Evolutionary conservation across 2,329 filamentous ascomycete genomes (phyloP).

Genomic region (Didymella lethalis): DNA sequence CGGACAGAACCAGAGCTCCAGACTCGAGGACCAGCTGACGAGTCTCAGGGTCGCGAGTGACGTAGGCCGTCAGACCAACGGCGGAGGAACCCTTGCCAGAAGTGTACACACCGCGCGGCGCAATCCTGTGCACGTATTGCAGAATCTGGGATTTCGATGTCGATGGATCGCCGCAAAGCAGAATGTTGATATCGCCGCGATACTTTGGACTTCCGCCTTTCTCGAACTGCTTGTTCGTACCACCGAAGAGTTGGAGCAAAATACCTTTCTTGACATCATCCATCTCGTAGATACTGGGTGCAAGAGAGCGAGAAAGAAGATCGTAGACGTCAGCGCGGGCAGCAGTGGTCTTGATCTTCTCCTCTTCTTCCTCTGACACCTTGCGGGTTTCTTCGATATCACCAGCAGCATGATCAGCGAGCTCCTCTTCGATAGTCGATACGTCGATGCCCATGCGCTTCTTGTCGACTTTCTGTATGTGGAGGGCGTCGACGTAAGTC

Average conservation of each 20-base stretch:
- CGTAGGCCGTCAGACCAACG: slow-evolving; percentile 79
- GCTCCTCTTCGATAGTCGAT: slow-evolving; percentile 84
- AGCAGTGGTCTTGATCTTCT: slow-evolving; percentile 83
- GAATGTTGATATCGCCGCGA: slow-evolving; percentile 94
- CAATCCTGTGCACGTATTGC: slow-evolving; percentile 96
- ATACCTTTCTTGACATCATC: slow-evolving; percentile 99
- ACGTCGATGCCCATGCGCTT: slow-evolving; percentile 91
- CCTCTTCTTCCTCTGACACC: slow-evolving; percentile 84
- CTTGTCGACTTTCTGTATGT: slow-evolving; percentile 96
- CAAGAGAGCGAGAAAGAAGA: slow-evolving; percentile 85
- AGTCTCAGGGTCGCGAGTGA: slow-evolving; percentile 77
- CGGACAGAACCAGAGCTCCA: slow-evolving; percentile 75
- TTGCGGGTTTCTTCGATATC: slow-evolving; percentile 84
- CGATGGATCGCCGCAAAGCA: slow-evolving; percentile 96
- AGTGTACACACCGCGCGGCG: slow-evolving; percentile 83
- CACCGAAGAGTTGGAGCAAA: slow-evolving; percentile 92
- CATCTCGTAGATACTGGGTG: slow-evolving; percentile 96
- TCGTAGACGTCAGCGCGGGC: slow-evolving; percentile 89
- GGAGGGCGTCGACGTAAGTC: slow-evolving; percentile 94
- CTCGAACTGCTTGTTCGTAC: slow-evolving; percentile 96
- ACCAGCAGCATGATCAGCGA: slow-evolving; percentile 74
- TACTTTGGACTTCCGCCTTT: slow-evolving; percentile 96
- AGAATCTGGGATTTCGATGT: slow-evolving; percentile 96
- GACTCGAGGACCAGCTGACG: slow-evolving; percentile 77
- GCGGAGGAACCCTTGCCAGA: slow-evolving; percentile 79